Evolutionary conservation across 2,329 filamentous ascomycete genomes (phyloP).

Genomic region (Monosporascus sp.): DNA sequence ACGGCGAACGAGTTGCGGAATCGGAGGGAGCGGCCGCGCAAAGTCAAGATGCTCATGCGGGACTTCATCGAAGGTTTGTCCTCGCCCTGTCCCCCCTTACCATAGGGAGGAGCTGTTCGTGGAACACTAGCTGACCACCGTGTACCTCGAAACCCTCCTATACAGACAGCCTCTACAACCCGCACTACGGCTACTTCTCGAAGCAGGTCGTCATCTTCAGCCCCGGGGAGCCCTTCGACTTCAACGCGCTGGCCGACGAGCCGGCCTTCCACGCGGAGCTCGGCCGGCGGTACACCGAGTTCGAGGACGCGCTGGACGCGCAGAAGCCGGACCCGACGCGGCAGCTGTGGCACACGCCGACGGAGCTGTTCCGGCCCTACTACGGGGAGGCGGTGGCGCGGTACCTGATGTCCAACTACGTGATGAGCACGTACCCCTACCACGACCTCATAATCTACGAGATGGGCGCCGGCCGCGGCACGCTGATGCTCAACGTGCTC

Average conservation of each 20-base stretch:
- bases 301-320: slow-evolving; percentile 82
- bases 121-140: neutral
- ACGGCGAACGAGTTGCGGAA: slow-evolving; percentile 73
- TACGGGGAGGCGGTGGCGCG: slow-evolving; percentile 97
- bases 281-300: slow-evolving; percentile 76
- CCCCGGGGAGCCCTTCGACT: slow-evolving; percentile 86
- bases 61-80: slow-evolving; percentile 89
- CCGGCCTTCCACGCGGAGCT: slow-evolving; percentile 76
- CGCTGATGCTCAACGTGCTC: slow-evolving; percentile 95
- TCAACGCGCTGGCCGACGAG: slow-evolving; percentile 75
- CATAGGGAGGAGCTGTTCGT: neutral
- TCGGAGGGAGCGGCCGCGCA: slow-evolving; percentile 69
- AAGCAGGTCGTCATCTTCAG: slow-evolving; percentile 96
- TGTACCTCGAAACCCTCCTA: neutral
- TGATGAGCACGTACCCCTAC: slow-evolving; percentile 88
- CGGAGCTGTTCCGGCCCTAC: slow-evolving; percentile 91
- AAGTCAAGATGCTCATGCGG: slow-evolving; percentile 94
- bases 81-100: slow-evolving; percentile 8
- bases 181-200: slow-evolving; percentile 91
- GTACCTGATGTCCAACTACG: slow-evolving; percentile 94
- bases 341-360: slow-evolving; percentile 97
- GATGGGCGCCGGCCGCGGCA: slow-evolving; percentile 96
- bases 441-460: slow-evolving; percentile 98
- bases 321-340: slow-evolving; percentile 67
- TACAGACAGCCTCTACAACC: slow-evolving; percentile 88